phyloP scores from a whole-genome alignment of 805 yeast species.

The Candida tallmaniae region DNA sequence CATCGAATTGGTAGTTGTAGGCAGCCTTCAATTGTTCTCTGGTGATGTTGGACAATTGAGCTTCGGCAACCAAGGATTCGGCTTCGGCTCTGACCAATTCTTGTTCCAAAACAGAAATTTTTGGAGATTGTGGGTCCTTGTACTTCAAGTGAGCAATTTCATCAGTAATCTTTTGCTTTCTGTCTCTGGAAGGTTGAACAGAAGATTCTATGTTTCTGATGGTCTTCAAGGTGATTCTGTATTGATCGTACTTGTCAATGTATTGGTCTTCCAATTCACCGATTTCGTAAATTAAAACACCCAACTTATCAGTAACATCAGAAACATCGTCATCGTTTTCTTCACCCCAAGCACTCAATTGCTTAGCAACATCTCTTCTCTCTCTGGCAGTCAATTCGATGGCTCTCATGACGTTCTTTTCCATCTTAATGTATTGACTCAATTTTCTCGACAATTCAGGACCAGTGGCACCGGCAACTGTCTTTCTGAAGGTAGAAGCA shows the following conservation, averaged over 20 bases:
- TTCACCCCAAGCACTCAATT: slow-evolving; percentile 82
- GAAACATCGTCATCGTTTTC: slow-evolving; percentile 81
- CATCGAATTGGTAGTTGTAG: slow-evolving; percentile 78
- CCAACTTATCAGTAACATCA: slow-evolving; percentile 83
- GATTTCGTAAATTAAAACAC: slow-evolving; percentile 75
- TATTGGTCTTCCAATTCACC: slow-evolving; percentile 86
- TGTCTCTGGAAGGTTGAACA: slow-evolving; percentile 83
- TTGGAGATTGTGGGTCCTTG: slow-evolving; percentile 82
- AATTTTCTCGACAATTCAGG: slow-evolving; percentile 77
- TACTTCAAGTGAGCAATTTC: slow-evolving; percentile 79
- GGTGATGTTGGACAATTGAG: slow-evolving; percentile 83
- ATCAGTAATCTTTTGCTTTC: slow-evolving; percentile 81
- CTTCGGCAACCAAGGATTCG: slow-evolving; percentile 87
- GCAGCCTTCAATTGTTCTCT: slow-evolving; percentile 84
- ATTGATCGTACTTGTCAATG: slow-evolving; percentile 82
- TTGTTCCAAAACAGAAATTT: slow-evolving; percentile 77
- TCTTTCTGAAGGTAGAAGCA: slow-evolving; percentile 58
- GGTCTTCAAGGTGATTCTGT: slow-evolving; percentile 76
- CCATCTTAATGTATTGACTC: slow-evolving; percentile 72
- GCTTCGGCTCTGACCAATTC: slow-evolving; percentile 91
- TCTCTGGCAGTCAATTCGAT: slow-evolving; percentile 74
- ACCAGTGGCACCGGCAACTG: slow-evolving; percentile 74
- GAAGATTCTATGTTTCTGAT: slow-evolving; percentile 83
- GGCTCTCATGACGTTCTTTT: slow-evolving; percentile 75
- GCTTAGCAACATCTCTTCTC: slow-evolving; percentile 78